Conservation (phyloP, 2,329 filamentous ascomycete genomes). For the Phialophora verrucosa region DNA sequence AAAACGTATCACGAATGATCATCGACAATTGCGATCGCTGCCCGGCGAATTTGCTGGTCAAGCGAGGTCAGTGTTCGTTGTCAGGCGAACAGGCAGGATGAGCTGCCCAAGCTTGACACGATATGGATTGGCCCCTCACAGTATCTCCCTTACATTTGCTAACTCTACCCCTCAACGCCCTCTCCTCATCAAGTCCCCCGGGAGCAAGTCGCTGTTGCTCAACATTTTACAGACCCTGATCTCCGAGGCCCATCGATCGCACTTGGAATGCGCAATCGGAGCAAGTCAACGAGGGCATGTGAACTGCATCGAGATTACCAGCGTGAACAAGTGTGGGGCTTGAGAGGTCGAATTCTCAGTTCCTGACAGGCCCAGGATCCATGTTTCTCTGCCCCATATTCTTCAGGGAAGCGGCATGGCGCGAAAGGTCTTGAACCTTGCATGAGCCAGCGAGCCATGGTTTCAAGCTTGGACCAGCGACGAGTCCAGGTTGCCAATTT, state of each 20-base stretch:
- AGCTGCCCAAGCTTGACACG: not conserved
- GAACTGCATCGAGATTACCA: not conserved
- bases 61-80: not conserved
- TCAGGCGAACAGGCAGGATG: not conserved
- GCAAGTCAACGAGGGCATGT: not conserved
- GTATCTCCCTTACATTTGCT: not conserved
- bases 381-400: not conserved
- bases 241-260: not conserved
- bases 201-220: not conserved
- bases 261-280: not conserved
- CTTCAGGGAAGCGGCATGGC: constrained; percentile 1
- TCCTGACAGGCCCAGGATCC: not conserved
- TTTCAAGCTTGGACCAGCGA: constrained; percentile 5
- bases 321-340: not conserved
- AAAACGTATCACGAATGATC: not conserved
- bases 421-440: constrained; percentile 11
- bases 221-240: not conserved
- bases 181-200: not conserved
- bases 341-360: not conserved
- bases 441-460: constrained; percentile 1
- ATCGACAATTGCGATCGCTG: not conserved
- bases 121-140: not conserved
- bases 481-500: not conserved
- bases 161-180: not conserved
- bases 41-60: not conserved